Percentiles rank a stretch among this genome's conserved stretches.
These are phyloP conservation scores for Vitis hybrid DNA, from an alignment of 177 flowering plant species.

Conservation along the genomic window DNA sequence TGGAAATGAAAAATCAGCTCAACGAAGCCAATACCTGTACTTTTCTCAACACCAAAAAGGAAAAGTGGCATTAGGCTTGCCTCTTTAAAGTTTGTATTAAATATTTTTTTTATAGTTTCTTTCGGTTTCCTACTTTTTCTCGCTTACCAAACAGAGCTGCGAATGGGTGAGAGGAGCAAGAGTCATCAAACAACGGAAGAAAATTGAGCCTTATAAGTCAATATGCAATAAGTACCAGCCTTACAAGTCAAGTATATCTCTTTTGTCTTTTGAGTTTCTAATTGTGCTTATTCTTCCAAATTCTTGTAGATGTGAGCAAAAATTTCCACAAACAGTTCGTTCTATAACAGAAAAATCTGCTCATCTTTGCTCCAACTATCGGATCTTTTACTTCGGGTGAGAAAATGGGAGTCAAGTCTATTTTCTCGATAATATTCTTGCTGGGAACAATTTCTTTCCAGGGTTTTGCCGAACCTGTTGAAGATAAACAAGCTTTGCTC, in stretches of 20 bases:
- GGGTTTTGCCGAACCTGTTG: slow-evolving; percentile 34
- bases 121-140: slow-evolving; percentile 7
- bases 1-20: background rate
- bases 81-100: too few relatives aligned
- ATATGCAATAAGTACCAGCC: background rate
- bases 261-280: background rate
- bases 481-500: slow-evolving; percentile 55
- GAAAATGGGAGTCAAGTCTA: slow-evolving; percentile 13
- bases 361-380: background rate
- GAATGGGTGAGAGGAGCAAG: background rate
- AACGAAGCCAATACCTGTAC: background rate
- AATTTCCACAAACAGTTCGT: background rate
- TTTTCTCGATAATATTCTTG: slow-evolving; percentile 23
- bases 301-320: slow-evolving; percentile 15
- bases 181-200: background rate
- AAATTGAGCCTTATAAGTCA: background rate
- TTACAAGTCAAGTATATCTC: too few relatives aligned
- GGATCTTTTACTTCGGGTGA: background rate
- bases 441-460: slow-evolving; percentile 16
- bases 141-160: slow-evolving; percentile 5
- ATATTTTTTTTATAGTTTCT: too few relatives aligned
- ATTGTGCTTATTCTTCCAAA: background rate
- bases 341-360: background rate
- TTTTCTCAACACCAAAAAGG: background rate
- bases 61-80: too few relatives aligned